These are phyloP conservation scores for Massariosphaeria phaeospora DNA, from an alignment of 495 filamentous ascomycete species.

Conservation along the genomic window DNA sequence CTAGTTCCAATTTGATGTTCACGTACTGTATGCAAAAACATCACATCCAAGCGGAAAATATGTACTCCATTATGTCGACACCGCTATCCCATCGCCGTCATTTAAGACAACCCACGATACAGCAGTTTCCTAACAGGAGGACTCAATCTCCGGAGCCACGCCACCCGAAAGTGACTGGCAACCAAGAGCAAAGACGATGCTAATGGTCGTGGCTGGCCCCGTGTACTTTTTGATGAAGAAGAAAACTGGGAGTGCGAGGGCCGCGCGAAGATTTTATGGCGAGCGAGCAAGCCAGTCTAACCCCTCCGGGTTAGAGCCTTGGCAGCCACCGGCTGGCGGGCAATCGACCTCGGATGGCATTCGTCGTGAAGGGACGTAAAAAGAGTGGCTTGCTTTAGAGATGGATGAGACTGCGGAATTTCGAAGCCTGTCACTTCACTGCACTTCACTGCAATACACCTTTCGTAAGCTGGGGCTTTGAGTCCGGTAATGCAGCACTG, in stretches of 20 bases:
- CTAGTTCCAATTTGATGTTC: neutral
- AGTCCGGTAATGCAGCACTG: no score
- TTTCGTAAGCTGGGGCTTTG: no score
- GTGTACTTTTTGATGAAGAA: slow-evolving; percentile 34
- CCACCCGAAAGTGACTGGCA: slow-evolving; percentile 35
- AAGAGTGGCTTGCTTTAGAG: no score
- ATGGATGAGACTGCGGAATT: no score
- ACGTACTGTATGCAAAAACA: neutral
- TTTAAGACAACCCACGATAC: slow-evolving; percentile 36
- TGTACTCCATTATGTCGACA: slow-evolving; percentile 36
- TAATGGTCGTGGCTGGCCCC: slow-evolving; percentile 38
- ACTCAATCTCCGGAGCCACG: slow-evolving; percentile 34
- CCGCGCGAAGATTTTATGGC: slow-evolving; percentile 23
- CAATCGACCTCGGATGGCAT: no score
- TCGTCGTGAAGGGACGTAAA: no score
- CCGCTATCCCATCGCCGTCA: slow-evolving; percentile 34
- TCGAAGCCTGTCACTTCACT: no score
- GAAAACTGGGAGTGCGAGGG: slow-evolving; percentile 19
- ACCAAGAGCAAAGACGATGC: slow-evolving; percentile 24
- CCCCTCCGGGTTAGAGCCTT: no score
- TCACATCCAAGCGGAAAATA: neutral
- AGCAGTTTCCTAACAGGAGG: slow-evolving; percentile 34
- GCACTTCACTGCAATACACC: no score
- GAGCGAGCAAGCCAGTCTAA: slow-evolving; percentile 2
- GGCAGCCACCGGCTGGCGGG: no score